Percentiles rank a stretch among this genome's conserved stretches.
These are phyloP conservation scores for Saccharomyces mikatae DNA, from an alignment of 805 yeast genomes.

Conservation along the genomic window DNA sequence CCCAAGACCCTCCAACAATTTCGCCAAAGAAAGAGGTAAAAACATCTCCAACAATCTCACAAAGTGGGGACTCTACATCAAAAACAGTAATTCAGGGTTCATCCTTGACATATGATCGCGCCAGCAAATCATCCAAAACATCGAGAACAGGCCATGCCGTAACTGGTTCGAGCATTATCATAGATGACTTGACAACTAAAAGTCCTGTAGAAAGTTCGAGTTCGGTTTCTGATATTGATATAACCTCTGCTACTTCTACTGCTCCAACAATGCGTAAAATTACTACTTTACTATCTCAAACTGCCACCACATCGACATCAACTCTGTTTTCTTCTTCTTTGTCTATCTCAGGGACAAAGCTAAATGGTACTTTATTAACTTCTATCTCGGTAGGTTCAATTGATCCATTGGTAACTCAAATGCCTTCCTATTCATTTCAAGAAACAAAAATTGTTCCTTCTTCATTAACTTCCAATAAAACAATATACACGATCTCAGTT, in stretches of 20 bases:
- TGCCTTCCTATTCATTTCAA: slow-evolving; percentile 24
- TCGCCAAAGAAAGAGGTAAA: neutral
- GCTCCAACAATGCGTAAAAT: slow-evolving; percentile 1
- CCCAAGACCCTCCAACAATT: neutral
- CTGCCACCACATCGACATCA: slow-evolving; percentile 15
- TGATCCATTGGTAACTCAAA: slow-evolving; percentile 28
- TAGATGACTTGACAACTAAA: neutral
- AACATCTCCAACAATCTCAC: neutral
- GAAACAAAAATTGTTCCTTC: slow-evolving; percentile 26
- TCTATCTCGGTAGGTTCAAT: slow-evolving; percentile 22
- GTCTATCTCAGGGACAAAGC: slow-evolving; percentile 8
- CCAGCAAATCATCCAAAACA: neutral
- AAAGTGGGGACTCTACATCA: neutral
- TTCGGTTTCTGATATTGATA: neutral
- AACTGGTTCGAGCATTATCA: neutral
- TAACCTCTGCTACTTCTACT: neutral
- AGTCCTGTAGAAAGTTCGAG: neutral
- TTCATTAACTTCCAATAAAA: slow-evolving; percentile 21
- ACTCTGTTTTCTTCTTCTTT: slow-evolving; percentile 8
- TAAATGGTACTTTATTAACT: slow-evolving; percentile 28
- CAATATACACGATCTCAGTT: slow-evolving; percentile 3
- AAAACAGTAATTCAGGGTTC: neutral
- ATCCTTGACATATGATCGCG: neutral
- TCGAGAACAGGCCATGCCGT: neutral
- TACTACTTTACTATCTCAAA: slow-evolving; percentile 8